A percentile compares a stretch with the other conserved stretches of the same genome.
Evolutionary conservation across 2,329 filamentous ascomycete genomes (phyloP).

Genomic region (Ophiocordyceps camponoti-rufipedis): DNA sequence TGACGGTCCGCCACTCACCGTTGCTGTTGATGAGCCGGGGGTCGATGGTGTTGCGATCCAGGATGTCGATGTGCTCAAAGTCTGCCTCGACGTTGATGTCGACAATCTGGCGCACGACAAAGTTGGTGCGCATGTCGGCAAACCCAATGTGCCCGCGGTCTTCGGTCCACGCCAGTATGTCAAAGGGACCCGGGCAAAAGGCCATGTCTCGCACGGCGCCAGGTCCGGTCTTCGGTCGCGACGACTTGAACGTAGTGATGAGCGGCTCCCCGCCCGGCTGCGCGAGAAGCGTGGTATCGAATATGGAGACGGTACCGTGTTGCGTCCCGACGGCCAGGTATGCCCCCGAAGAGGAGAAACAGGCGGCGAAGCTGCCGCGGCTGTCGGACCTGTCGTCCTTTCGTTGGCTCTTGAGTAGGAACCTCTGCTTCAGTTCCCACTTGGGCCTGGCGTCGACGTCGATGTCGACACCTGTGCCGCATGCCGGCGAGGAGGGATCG

Average conservation of each 20-base stretch:
- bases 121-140: constrained; percentile 51
- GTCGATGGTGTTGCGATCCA: constrained; percentile 36
- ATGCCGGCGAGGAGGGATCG: constrained; percentile 9
- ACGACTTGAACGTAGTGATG: constrained; percentile 60
- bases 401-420: constrained; percentile 40
- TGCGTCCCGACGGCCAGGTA: constrained; percentile 65
- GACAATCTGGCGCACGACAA: constrained; percentile 50
- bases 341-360: constrained; percentile 53
- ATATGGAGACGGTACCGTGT: constrained; percentile 61
- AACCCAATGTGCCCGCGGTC: constrained; percentile 61
- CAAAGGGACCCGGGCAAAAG: constrained; percentile 79
- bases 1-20: constrained; percentile 19
- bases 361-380: constrained; percentile 58
- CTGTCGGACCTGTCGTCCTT: constrained; percentile 34
- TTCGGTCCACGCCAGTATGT: constrained; percentile 87
- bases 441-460: constrained; percentile 13
- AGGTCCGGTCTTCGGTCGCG: constrained; percentile 46
- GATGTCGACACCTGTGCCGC: constrained; percentile 4
- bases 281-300: constrained; percentile 35
- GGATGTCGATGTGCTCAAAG: constrained; percentile 36
- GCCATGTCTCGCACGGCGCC: constrained; percentile 83
- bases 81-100: constrained; percentile 39
- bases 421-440: constrained; percentile 32
- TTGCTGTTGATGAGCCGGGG: constrained; percentile 30
- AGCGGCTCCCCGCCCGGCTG: constrained; percentile 37